Percentiles rank a stretch among this genome's conserved stretches.
phyloP scores from a whole-genome alignment of 1,139 yeast genomes.

The Magnusiomyces fungicola region DNA sequence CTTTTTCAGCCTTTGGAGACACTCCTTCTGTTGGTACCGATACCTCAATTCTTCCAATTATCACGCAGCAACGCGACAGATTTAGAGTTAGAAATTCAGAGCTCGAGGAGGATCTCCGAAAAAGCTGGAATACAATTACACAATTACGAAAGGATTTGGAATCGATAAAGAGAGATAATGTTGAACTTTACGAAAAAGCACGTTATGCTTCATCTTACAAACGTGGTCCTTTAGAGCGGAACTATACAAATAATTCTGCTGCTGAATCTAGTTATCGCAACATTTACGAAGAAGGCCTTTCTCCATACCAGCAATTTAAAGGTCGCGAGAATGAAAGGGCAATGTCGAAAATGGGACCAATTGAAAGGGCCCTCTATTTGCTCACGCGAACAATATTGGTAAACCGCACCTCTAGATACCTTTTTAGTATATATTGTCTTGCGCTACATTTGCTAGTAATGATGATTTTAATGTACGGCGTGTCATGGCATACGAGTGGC shows the following conservation, averaged over 20 bases:
- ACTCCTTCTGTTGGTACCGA: constrained; percentile 20
- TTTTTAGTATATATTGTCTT: constrained; percentile 66
- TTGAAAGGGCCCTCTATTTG: constrained; percentile 71
- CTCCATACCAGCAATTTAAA: constrained; percentile 80
- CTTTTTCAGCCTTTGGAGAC: constrained; percentile 10
- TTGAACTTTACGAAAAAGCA: constrained; percentile 72
- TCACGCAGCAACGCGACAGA: constrained; percentile 91
- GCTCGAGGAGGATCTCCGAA: constrained; percentile 72
- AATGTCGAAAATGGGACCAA: constrained; percentile 61
- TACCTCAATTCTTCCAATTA: constrained; percentile 66
- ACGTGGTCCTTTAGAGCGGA: background rate
- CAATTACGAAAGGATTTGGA: constrained; percentile 62
- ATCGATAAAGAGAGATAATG: constrained; percentile 62
- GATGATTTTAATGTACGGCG: constrained; percentile 53
- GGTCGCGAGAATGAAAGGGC: constrained; percentile 72
- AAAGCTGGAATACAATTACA: constrained; percentile 45
- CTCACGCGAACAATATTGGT: constrained; percentile 69
- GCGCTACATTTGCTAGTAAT: constrained; percentile 70
- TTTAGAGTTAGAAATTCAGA: constrained; percentile 75
- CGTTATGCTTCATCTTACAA: constrained; percentile 52
- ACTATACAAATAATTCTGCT: constrained; percentile 21
- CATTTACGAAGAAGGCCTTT: constrained; percentile 68
- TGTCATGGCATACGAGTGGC: constrained; percentile 31
- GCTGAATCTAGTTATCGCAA: constrained; percentile 56
- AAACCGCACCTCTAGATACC: constrained; percentile 62